Evolutionary conservation across 805 yeast species (phyloP), one percentile per base, ranked within the genome.

Genomic region (Dipodascopsis uninucleata): DNA sequence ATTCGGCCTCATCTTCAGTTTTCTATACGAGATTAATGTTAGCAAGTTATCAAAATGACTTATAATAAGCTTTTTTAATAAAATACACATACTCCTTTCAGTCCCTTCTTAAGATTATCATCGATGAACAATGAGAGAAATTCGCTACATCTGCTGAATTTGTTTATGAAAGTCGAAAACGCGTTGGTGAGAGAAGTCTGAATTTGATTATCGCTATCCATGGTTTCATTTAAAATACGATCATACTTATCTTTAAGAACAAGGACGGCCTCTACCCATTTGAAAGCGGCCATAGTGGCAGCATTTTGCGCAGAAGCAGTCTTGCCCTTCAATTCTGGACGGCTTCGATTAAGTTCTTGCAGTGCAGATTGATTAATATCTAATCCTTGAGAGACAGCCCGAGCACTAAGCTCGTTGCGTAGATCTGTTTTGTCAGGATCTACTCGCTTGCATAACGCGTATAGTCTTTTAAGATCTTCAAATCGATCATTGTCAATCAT

Each of bases 231-330:
- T 23, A 78, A 62, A 1, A 88, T 67, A 2, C 36, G 24, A 28
- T 73, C 75, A 55, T 77, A 77, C 46, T 76, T 77, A 4, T 65
- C 67, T 53, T 76, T 80, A 45, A 78, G 65, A 8, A 60, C 62
- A 8, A 85, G 60, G 2, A 85, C 71, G 23, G 74, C 69, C 34
- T 76, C 76, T 7, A 85, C 74, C 90, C 94, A 88, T 41, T 71
- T 69, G 2, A 77, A 70, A 0, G 95, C 93, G 54, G 74, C 75
- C 39, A 69, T 66, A 6, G 80, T 63, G 46, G 73, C 65, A 37
- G 56, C 40, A 16, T 16, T 43, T 31, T 46, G 53, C 16, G 39
- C 39, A 2, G 41, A 36, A 18, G 37, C 39, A 5, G 43, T 49
- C 16, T 49, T 39, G 25, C 39, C 17, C n/a, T 32, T 12, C 18